phyloP scores from a whole-genome alignment of 148 eudicot genomes.

The Dysphania ambrosioides region DNA sequence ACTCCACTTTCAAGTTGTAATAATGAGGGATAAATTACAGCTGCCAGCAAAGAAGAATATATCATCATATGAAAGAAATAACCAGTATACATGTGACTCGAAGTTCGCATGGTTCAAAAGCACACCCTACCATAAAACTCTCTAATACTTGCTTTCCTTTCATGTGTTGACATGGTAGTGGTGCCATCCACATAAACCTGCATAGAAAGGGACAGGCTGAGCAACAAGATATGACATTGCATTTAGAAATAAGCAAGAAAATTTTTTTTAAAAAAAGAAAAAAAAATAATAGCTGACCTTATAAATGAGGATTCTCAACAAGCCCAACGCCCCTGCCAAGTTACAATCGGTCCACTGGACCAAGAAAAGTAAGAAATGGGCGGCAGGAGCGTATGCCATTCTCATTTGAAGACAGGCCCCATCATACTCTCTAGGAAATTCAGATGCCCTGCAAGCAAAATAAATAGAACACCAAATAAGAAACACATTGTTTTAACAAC shows the following conservation, averaged over 20 bases:
- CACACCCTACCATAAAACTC: conserved; percentile 75
- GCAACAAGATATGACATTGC: background rate
- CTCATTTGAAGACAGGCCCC: conserved; percentile 97
- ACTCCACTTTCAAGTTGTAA: conserved; percentile 91
- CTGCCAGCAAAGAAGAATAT: conserved; percentile 37
- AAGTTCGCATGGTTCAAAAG: conserved; percentile 11
- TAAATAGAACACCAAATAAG: background rate
- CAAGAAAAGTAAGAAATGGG: conserved; percentile 91
- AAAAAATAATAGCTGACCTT: conserved; percentile 43
- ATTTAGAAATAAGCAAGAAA: background rate
- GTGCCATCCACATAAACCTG: conserved; percentile 98
- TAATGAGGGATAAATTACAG: conserved; percentile 86
- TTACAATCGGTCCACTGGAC: conserved; percentile 97
- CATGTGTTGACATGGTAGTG: conserved; percentile 94
- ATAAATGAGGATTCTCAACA: conserved; percentile 79
- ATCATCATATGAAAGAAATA: conserved; percentile 12
- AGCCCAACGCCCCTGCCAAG: conserved; percentile 90
- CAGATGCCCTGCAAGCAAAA: conserved; percentile 65
- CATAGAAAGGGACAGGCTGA: background rate
- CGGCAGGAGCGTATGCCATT: conserved; percentile 96
- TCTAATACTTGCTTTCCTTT: conserved; percentile 87
- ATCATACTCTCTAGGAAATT: conserved; percentile 80
- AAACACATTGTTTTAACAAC: background rate
- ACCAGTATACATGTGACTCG: background rate
- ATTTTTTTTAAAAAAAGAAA: background rate